Evolutionary conservation across 2,329 filamentous ascomycete species (phyloP).

Genomic region (Phialophora macrospora): DNA sequence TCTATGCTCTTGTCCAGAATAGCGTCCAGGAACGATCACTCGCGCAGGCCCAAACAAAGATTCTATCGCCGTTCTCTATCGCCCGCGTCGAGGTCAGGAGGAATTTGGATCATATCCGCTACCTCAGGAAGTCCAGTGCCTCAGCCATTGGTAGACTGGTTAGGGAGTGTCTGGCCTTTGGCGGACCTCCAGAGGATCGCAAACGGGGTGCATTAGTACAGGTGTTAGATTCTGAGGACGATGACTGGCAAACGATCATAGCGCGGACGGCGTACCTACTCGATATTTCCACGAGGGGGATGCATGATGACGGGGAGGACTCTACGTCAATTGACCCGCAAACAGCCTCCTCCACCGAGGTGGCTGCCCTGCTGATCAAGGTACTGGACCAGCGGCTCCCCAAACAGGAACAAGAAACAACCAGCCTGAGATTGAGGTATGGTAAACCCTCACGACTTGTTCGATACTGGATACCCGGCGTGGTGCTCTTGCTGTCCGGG

Average conservation of each 20-base stretch:
- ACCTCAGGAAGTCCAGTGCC: conserved; percentile 78
- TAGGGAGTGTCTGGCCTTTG: conserved; percentile 78
- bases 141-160: conserved; percentile 86
- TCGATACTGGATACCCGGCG: conserved; percentile 85
- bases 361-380: conserved; percentile 49
- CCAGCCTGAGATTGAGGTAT: conserved; percentile 63
- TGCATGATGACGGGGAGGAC: conserved; percentile 19
- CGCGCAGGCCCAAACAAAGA: conserved; percentile 69
- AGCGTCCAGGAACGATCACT: conserved; percentile 75
- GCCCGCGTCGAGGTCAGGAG: conserved; percentile 73
- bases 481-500: conserved; percentile 75
- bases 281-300: conserved; percentile 60
- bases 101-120: conserved; percentile 74
- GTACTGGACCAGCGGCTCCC: conserved; percentile 74
- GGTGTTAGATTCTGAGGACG: conserved; percentile 49
- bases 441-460: conserved; percentile 76
- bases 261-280: conserved; percentile 82
- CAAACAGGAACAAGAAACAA: conserved; percentile 64
- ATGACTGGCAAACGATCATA: conserved; percentile 74
- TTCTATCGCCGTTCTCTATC: conserved; percentile 78
- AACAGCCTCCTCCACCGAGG: conserved; percentile 30
- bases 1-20: conserved; percentile 79
- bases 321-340: conserved; percentile 23
- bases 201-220: conserved; percentile 30
- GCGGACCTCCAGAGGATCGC: conserved; percentile 48